A percentile compares a stretch with the other conserved stretches of the same genome.
Evolutionary conservation across 1,139 yeast species (phyloP).

Genomic region (Debaryomycetaceae sp.): DNA sequence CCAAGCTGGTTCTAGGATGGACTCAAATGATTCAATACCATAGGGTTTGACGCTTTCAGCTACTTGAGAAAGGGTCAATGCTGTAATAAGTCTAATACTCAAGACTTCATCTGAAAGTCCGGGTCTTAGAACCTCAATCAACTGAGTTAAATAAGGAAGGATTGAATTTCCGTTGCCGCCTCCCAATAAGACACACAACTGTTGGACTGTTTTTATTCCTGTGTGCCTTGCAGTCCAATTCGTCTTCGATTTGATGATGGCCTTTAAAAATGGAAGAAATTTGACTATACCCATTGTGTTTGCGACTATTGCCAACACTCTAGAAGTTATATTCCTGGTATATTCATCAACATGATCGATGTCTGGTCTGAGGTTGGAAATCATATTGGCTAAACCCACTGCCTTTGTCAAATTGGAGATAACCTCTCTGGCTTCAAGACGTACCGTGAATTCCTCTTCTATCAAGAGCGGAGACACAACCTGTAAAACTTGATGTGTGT

Average conservation of each 20-base stretch:
- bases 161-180: constrained; percentile 55
- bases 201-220: constrained; percentile 77
- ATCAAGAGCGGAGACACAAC: constrained; percentile 78
- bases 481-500: constrained; percentile 64
- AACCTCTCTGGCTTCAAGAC: constrained; percentile 79
- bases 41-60: constrained; percentile 89
- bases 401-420: constrained; percentile 73
- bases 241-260: constrained; percentile 76
- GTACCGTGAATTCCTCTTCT: constrained; percentile 71
- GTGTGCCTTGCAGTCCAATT: constrained; percentile 88
- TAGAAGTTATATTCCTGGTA: constrained; percentile 71
- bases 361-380: constrained; percentile 75
- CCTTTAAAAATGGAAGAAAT: constrained; percentile 74
- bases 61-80: constrained; percentile 65
- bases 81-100: constrained; percentile 67
- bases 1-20: constrained; percentile 72
- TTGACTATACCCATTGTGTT: constrained; percentile 71
- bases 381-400: constrained; percentile 78
- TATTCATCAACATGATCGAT: constrained; percentile 82
- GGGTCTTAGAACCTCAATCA: constrained; percentile 59
- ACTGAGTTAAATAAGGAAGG: constrained; percentile 65
- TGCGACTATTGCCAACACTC: constrained; percentile 84
- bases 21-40: constrained; percentile 86
- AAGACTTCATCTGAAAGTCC: constrained; percentile 70
- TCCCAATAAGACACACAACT: constrained; percentile 67